phyloP scores from a whole-genome alignment of 2,329 filamentous ascomycete genomes.

The Arthrobotrys entomopaga region DNA sequence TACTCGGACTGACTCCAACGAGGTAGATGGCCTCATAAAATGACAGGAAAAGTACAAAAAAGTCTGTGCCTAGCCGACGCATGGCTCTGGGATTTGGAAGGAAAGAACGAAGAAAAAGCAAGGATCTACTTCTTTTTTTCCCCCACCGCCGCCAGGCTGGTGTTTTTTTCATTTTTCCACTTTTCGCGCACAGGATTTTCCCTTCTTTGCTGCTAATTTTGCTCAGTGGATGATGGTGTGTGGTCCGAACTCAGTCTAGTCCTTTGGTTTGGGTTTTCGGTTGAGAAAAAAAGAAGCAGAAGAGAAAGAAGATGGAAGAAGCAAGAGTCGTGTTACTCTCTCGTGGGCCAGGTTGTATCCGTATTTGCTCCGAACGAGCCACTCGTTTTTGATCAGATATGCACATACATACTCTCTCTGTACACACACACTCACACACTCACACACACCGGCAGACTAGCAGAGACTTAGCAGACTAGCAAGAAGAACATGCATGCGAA shows the following conservation, averaged over 20 bases:
- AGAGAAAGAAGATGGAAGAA: background rate
- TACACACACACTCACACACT: no score
- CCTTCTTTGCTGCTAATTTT: slow-evolving; percentile 45
- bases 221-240: slow-evolving; percentile 25
- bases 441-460: no score
- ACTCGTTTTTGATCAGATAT: slow-evolving; percentile 54
- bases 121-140: slow-evolving; percentile 17
- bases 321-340: slow-evolving; percentile 55
- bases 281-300: no score
- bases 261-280: slow-evolving; percentile 18
- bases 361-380: slow-evolving; percentile 54
- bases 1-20: background rate
- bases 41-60: slow-evolving; percentile 38
- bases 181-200: slow-evolving; percentile 48
- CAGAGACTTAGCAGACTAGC: no score
- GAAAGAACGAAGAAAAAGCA: slow-evolving; percentile 49
- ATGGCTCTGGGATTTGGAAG: slow-evolving; percentile 55
- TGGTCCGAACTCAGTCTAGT: slow-evolving; percentile 52
- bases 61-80: slow-evolving; percentile 49
- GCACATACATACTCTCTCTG: slow-evolving; percentile 37
- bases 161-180: slow-evolving; percentile 10
- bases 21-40: slow-evolving; percentile 41
- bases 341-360: slow-evolving; percentile 55
- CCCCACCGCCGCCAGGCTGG: slow-evolving; percentile 30
- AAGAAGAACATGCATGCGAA: slow-evolving; percentile 49